phyloP scores from a whole-genome alignment of 2,329 filamentous ascomycete species.

The Cercospora berteroae region DNA sequence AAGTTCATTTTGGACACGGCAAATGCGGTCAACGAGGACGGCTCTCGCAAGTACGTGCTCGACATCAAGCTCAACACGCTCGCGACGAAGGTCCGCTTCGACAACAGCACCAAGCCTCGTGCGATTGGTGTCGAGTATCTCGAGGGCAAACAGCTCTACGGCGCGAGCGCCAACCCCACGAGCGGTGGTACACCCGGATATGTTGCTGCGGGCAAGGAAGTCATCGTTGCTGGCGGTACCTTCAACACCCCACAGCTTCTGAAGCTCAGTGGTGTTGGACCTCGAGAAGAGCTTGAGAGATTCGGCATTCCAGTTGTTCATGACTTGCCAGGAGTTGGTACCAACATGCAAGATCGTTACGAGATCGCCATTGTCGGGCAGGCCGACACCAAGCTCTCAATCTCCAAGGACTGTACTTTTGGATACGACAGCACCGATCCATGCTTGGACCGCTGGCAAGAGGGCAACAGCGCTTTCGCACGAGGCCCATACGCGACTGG shows the following conservation, averaged over 20 bases:
- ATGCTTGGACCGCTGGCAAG: constrained; percentile 47
- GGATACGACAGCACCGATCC: constrained; percentile 36
- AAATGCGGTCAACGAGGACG: constrained; percentile 51
- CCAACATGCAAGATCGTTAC: constrained; percentile 63
- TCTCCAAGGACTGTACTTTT: constrained; percentile 45
- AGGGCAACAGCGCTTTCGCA: constrained; percentile 35
- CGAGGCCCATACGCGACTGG: constrained; percentile 50
- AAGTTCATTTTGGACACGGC: constrained; percentile 55
- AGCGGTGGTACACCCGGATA: constrained; percentile 42
- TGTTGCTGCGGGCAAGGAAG: constrained; percentile 46
- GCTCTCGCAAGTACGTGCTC: constrained; percentile 55
- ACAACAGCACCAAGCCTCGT: constrained; percentile 48
- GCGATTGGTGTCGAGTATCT: constrained; percentile 47
- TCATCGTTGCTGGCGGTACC: constrained; percentile 53
- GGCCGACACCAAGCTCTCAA: constrained; percentile 40
- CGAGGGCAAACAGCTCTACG: constrained; percentile 42
- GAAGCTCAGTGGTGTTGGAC: constrained; percentile 64
- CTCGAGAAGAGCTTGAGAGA: constrained; percentile 51
- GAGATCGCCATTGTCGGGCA: constrained; percentile 53
- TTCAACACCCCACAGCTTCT: constrained; percentile 66
- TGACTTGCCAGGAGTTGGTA: constrained; percentile 62
- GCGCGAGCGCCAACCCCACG: constrained; percentile 39
- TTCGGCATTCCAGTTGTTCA: constrained; percentile 56
- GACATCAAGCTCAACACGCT: constrained; percentile 60
- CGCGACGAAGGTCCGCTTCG: constrained; percentile 65